A percentile compares a stretch with the other conserved stretches of the same genome.
Conservation (phyloP, 345 rosid species). For the Mercurialis annua region DNA sequence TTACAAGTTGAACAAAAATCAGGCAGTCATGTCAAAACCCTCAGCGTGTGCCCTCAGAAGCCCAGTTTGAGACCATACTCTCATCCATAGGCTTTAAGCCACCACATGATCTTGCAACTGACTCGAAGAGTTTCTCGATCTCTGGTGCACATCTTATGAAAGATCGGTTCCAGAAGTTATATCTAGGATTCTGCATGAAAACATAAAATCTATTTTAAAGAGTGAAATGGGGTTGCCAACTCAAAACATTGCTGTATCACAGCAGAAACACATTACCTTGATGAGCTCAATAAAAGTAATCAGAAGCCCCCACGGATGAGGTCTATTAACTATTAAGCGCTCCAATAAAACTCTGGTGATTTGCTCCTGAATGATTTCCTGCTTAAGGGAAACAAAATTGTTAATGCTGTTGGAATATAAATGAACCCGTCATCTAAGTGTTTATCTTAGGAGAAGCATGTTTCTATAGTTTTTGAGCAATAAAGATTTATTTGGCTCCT, state of each 20-base stretch:
- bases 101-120: slow-evolving; percentile 79
- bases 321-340: slow-evolving; percentile 87
- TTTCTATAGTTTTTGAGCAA: too few relatives aligned
- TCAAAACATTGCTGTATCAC: not conserved
- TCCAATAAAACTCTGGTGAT: slow-evolving; percentile 92
- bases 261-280: slow-evolving; percentile 59
- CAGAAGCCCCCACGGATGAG: slow-evolving; percentile 99
- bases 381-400: slow-evolving; percentile 10
- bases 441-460: too few relatives aligned
- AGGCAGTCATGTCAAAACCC: not conserved
- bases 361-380: slow-evolving; percentile 98
- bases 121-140: slow-evolving; percentile 84
- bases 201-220: not conserved
- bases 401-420: too few relatives aligned
- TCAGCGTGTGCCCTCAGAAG: slow-evolving; percentile 32
- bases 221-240: too few relatives aligned
- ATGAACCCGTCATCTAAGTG: too few relatives aligned
- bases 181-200: slow-evolving; percentile 63
- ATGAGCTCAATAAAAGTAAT: slow-evolving; percentile 97
- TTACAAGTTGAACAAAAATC: not conserved
- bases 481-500: too few relatives aligned
- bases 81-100: slow-evolving; percentile 77
- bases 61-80: slow-evolving; percentile 74
- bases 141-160: slow-evolving; percentile 86
- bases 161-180: slow-evolving; percentile 74